Evolutionary conservation across 768 basidiomycete species (phyloP).

Genomic region (Leccinum aurantiacum): DNA sequence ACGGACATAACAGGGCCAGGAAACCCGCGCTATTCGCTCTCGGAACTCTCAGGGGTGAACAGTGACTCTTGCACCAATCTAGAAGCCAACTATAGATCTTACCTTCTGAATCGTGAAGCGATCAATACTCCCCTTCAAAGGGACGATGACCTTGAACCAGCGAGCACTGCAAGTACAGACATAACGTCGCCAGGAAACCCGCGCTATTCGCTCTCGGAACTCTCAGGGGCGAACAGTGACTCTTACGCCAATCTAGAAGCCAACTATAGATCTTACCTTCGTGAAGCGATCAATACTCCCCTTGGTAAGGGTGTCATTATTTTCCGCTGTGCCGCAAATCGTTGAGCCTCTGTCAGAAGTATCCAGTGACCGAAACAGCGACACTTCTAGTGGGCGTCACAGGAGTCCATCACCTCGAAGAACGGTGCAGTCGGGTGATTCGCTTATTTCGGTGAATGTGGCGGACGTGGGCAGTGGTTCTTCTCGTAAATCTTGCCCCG

Average conservation of each 20-base stretch:
- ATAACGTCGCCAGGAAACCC: not conserved
- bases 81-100: not conserved
- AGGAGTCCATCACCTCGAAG: constrained; percentile 4
- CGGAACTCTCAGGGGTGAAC: not conserved
- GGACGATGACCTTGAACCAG: not conserved
- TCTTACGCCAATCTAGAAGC: not conserved
- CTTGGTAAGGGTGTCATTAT: constrained; percentile 1
- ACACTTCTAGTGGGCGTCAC: not conserved
- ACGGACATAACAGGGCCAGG: not conserved
- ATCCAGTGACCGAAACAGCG: not conserved
- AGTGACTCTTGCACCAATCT: not conserved
- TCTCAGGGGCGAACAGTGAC: not conserved
- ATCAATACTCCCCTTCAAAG: too few species aligned
- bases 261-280: not conserved
- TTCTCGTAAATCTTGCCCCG: not conserved
- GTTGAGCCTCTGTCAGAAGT: constrained; percentile 4
- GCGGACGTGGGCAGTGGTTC: too few species aligned
- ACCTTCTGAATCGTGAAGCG: too few species aligned
- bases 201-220: not conserved
- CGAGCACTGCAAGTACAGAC: not conserved
- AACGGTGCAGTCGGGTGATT: not conserved
- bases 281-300: constrained; percentile 1
- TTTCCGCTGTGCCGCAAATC: not conserved
- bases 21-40: not conserved
- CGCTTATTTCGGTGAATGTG: not conserved